Percentiles rank a stretch among this genome's conserved stretches.
Conservation (phyloP, 2,329 filamentous ascomycete species). For the Pestalotiopsis sp. region DNA sequence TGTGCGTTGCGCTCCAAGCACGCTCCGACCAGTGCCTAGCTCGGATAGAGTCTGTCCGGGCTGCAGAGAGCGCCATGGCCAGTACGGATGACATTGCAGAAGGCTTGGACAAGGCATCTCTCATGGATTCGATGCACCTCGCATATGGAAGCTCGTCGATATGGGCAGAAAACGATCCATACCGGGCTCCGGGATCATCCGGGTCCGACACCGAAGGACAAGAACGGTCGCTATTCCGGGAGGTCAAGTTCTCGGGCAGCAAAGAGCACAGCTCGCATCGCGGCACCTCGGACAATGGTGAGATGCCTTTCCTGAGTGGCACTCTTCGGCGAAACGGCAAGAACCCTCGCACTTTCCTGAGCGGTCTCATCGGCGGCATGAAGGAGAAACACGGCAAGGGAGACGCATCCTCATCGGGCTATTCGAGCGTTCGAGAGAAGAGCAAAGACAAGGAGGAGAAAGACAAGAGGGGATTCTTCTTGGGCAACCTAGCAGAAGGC, state of each 20-base stretch:
- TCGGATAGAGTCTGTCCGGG: slow-evolving; percentile 48
- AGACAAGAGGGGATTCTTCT: slow-evolving; percentile 23
- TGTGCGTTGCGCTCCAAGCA: slow-evolving; percentile 53
- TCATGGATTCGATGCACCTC: slow-evolving; percentile 38
- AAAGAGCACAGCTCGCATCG: slow-evolving; percentile 27
- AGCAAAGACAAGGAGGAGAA: slow-evolving; percentile 32
- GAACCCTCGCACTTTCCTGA: slow-evolving; percentile 44
- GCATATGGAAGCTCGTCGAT: slow-evolving; percentile 37
- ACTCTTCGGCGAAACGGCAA: slow-evolving; percentile 41
- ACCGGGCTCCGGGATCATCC: slow-evolving; percentile 50
- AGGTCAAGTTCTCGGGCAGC: slow-evolving; percentile 20
- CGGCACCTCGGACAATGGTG: slow-evolving; percentile 33
- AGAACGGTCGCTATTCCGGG: slow-evolving; percentile 22
- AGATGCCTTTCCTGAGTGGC: slow-evolving; percentile 31
- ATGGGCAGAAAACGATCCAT: slow-evolving; percentile 37
- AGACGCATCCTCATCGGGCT: slow-evolving; percentile 10
- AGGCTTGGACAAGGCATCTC: slow-evolving; percentile 46
- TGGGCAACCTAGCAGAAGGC: slow-evolving; percentile 31
- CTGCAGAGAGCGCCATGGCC: slow-evolving; percentile 37
- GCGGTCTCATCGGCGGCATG: slow-evolving; percentile 42
- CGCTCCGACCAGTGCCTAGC: slow-evolving; percentile 55
- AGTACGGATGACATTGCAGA: slow-evolving; percentile 43
- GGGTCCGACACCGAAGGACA: slow-evolving; percentile 47
- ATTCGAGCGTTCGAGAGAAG: slow-evolving; percentile 29
- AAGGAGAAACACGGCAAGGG: slow-evolving; percentile 23